phyloP scores from a whole-genome alignment of 129 eudicot species.

The Apium graveolens region DNA sequence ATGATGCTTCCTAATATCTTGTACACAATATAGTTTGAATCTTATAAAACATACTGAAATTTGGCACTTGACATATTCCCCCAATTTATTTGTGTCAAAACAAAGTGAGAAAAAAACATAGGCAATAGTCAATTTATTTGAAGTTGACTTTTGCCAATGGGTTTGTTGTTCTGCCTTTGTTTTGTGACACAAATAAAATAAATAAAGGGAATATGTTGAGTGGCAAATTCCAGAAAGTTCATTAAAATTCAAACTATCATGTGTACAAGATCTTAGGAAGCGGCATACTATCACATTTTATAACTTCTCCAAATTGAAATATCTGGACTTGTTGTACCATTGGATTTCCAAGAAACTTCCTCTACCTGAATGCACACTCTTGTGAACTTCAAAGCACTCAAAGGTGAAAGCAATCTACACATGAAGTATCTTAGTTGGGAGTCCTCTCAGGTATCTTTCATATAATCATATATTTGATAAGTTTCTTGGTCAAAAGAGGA shows the following conservation, averaged over 20 bases:
- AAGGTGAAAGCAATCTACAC: no score
- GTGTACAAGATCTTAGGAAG: constrained; percentile 32
- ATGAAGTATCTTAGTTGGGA: no score
- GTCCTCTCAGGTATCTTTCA: no score
- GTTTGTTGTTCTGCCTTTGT: constrained; percentile 45
- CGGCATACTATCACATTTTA: constrained; percentile 45
- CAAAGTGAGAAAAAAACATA: constrained; percentile 51
- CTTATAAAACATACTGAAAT: constrained; percentile 65
- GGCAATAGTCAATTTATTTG: constrained; percentile 57
- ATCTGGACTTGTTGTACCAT: no score
- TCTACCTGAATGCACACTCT: no score
- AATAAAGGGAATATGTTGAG: constrained; percentile 25
- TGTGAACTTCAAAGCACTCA: no score
- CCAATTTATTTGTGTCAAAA: constrained; percentile 37
- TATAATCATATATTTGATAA: no score
- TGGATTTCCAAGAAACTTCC: no score
- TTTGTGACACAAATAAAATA: constrained; percentile 33
- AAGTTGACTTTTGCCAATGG: constrained; percentile 50
- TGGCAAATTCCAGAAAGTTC: constrained; percentile 57
- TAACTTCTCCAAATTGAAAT: constrained; percentile 23
- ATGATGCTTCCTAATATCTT: constrained; percentile 38
- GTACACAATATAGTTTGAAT: no score
- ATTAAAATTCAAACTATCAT: constrained; percentile 45
- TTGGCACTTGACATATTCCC: constrained; percentile 24
- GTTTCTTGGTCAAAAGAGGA: no score